These are phyloP conservation scores for Ephemerocybe angulata DNA, from an alignment of 768 basidiomycete genomes.

Conservation along the genomic window DNA sequence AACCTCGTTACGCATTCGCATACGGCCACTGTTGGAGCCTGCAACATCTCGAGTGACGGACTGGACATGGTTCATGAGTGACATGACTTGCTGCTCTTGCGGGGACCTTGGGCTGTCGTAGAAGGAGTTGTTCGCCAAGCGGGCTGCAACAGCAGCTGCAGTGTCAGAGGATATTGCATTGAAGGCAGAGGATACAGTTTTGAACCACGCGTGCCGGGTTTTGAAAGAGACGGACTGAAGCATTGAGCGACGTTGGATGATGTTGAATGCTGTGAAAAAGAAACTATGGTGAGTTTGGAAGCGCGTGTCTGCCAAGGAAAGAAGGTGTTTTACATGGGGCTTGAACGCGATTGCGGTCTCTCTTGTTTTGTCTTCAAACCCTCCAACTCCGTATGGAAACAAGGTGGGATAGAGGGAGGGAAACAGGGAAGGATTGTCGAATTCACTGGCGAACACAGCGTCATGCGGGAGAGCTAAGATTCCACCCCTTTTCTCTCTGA, in stretches of 20 bases:
- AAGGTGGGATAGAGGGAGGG: neutral
- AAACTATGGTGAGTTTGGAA: neutral
- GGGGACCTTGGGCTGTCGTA: neutral
- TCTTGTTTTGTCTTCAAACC: neutral
- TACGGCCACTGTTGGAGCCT: neutral
- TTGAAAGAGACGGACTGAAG: neutral
- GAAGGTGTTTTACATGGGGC: neutral
- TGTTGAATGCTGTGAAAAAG: neutral
- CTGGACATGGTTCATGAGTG: neutral
- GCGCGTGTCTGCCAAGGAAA: neutral
- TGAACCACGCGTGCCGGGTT: neutral
- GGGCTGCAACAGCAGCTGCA: neutral
- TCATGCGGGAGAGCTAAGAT: neutral
- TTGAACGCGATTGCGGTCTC: neutral
- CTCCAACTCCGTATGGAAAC: no score
- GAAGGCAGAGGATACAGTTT: neutral
- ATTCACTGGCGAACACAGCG: neutral
- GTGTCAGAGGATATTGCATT: neutral
- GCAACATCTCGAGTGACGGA: neutral
- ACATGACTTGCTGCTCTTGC: neutral
- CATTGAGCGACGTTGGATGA: neutral
- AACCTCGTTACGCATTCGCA: no score
- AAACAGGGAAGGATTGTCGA: neutral
- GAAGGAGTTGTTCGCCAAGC: neutral
- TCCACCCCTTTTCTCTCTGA: neutral